phyloP scores from a whole-genome alignment of 1,139 yeast genomes.

The Blastobotrys raffinosifermentans region DNA sequence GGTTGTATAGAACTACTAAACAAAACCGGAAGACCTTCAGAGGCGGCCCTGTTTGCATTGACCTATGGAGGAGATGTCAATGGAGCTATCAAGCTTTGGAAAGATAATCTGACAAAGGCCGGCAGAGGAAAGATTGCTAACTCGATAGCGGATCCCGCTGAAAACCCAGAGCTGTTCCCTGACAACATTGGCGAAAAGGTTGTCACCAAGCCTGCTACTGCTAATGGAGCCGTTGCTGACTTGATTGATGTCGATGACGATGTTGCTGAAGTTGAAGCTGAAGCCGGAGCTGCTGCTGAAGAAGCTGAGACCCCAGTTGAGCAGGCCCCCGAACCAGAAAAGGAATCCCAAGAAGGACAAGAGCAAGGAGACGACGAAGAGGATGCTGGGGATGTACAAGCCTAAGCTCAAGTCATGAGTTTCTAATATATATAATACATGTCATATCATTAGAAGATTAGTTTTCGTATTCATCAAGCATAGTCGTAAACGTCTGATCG shows the following conservation, averaged over 20 bases:
- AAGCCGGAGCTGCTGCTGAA: constrained; percentile 9
- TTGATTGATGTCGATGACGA: constrained; percentile 24
- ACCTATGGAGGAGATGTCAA: constrained; percentile 59
- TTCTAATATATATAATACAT: background rate
- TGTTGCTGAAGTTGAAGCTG: constrained; percentile 13
- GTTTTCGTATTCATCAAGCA: background rate
- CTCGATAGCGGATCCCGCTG: constrained; percentile 26
- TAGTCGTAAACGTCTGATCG: constrained; percentile 39
- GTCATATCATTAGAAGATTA: background rate
- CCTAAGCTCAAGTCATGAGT: background rate
- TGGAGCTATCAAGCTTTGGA: constrained; percentile 60
- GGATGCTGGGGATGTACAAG: constrained; percentile 1
- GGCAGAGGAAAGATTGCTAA: constrained; percentile 59
- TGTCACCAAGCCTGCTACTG: constrained; percentile 19
- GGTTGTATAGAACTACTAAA: constrained; percentile 62
- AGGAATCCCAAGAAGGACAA: background rate
- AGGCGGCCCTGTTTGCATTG: constrained; percentile 75
- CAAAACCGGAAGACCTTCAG: constrained; percentile 67
- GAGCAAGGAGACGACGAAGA: constrained; percentile 1
- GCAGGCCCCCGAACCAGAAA: constrained; percentile 4
- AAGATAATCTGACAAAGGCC: constrained; percentile 43
- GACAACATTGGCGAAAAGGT: constrained; percentile 25
- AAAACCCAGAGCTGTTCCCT: constrained; percentile 29
- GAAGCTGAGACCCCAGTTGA: constrained; percentile 9
- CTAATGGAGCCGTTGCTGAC: too few species aligned